Conservation (phyloP, 1,284 basidiomycete genomes). For the Tylopilus sp. region DNA sequence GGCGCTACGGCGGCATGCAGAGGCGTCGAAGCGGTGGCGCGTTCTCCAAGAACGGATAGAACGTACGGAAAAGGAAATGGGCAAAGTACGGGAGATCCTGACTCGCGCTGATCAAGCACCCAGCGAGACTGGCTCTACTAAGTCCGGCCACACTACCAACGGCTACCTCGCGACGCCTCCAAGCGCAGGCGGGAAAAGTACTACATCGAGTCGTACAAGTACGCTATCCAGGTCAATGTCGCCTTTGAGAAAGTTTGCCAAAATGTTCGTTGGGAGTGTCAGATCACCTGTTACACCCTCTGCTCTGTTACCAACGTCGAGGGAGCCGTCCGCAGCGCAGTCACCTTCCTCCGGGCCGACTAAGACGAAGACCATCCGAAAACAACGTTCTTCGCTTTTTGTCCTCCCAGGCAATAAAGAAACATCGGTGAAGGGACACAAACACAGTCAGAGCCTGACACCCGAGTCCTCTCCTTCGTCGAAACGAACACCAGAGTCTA, state of each 20-base stretch:
- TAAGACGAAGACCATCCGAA: slow-evolving; percentile 38
- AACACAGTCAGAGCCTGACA: slow-evolving; percentile 64
- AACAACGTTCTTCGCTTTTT: slow-evolving; percentile 61
- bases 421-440: slow-evolving; percentile 52
- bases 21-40: slow-evolving; percentile 81
- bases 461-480: slow-evolving; percentile 58
- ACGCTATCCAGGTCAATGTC: slow-evolving; percentile 71
- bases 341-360: slow-evolving; percentile 54
- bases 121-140: slow-evolving; percentile 67
- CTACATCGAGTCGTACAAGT: slow-evolving; percentile 47
- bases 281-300: slow-evolving; percentile 49
- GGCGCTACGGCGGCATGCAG: slow-evolving; percentile 80
- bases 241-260: slow-evolving; percentile 71
- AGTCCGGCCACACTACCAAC: slow-evolving; percentile 52
- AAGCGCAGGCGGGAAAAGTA: slow-evolving; percentile 43
- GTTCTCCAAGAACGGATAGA: slow-evolving; percentile 71
- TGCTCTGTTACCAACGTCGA: slow-evolving; percentile 32
- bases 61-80: slow-evolving; percentile 81
- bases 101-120: slow-evolving; percentile 48
- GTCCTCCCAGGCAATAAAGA: slow-evolving; percentile 40
- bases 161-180: slow-evolving; percentile 64
- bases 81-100: slow-evolving; percentile 60
- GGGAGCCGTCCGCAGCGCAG: slow-evolving; percentile 24
- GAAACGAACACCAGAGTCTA: slow-evolving; percentile 34
- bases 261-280: slow-evolving; percentile 53